Base-by-base conservation (phyloP, 306 rosid species). In the Pterocarpus santalinus region DNA sequence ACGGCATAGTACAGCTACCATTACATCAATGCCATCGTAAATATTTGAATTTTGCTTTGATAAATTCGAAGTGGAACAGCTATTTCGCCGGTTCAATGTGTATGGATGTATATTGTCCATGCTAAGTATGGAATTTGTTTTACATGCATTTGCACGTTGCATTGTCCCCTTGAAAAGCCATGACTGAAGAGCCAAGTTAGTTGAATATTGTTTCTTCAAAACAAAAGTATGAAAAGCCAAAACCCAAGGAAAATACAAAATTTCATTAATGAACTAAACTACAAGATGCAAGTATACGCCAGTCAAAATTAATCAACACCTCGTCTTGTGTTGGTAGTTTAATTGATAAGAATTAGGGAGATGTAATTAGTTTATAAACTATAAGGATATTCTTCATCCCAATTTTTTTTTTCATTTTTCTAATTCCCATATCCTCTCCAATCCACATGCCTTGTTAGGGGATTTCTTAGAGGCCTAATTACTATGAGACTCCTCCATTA, bases 101-200 rank as follows among this genome's bases (percentile, higher is more conserved):
- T 38, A 5, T 43, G 47, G 6, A 43, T 43, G 8, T 43, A 67
- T 44, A 69, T 69, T 44, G 39, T 69, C 9, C 41, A 16, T 68
- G 35, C 33, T 22, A 2, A 2, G 16, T 17, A 22, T 72, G 17
- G 33, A 35, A 71, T 71, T 33, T 71, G 47, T 71, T 71, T 34
- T 51, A 55, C 58, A 22, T 55, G 65, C 35, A 38, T 5, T 49
- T 73, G 66, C 33, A 62, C 72, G 46, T 76, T 62, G 62, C 36
- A 33, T 28, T 11, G n/a, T 76, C 8, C 43, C 46, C 79, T 36
- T 76, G 46, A 76, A 61, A 76, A 22, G 57, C 57, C 57, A 49
- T 10, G 4, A 11, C 5, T 51, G n/a, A 43, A 41, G 28, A 74
- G 41, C 57, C 79, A 74, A 47, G 13, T 47, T 28, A 2, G 38